phyloP scores from a whole-genome alignment of 441 rosid species.

The Bruguiera hainesii region DNA sequence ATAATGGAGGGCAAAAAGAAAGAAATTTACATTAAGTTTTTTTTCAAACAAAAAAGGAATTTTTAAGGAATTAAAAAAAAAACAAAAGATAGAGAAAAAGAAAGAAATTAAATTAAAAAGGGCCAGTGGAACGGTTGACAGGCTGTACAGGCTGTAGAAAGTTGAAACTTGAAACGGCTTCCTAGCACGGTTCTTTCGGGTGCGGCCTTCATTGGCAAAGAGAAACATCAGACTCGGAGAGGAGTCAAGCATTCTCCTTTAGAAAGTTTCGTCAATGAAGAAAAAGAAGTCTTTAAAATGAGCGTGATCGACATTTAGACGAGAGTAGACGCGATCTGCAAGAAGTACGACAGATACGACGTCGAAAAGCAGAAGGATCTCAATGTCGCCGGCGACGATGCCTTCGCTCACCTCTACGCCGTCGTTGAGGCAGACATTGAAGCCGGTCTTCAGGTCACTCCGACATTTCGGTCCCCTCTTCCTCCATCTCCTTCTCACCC shows the following conservation, averaged over 20 bases:
- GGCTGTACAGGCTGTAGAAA: too few relatives aligned
- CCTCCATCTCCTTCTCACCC: neutral
- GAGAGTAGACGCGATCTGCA: slow-evolving; percentile 91
- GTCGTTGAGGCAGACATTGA: slow-evolving; percentile 68
- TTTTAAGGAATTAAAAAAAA: too few relatives aligned
- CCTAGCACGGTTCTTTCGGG: too few relatives aligned
- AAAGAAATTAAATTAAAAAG: too few relatives aligned
- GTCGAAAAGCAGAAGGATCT: slow-evolving; percentile 74
- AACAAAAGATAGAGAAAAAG: too few relatives aligned
- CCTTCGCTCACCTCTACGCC: slow-evolving; percentile 79
- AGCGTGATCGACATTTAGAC: slow-evolving; percentile 93
- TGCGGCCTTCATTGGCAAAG: neutral
- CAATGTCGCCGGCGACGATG: slow-evolving; percentile 87
- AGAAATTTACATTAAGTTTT: too few relatives aligned
- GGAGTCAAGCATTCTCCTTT: neutral
- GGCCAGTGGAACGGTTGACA: too few relatives aligned
- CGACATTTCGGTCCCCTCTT: slow-evolving; percentile 16
- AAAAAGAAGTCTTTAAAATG: slow-evolving; percentile 35
- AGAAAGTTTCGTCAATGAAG: neutral
- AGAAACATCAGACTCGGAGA: neutral
- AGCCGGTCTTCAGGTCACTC: slow-evolving; percentile 67
- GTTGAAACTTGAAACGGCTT: too few relatives aligned
- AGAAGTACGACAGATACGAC: slow-evolving; percentile 92
- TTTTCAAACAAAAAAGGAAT: too few relatives aligned
- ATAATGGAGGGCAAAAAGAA: too few relatives aligned